Evolutionary conservation across 805 yeast genomes (phyloP).

Genomic region (Pachysolen tannophilus): DNA sequence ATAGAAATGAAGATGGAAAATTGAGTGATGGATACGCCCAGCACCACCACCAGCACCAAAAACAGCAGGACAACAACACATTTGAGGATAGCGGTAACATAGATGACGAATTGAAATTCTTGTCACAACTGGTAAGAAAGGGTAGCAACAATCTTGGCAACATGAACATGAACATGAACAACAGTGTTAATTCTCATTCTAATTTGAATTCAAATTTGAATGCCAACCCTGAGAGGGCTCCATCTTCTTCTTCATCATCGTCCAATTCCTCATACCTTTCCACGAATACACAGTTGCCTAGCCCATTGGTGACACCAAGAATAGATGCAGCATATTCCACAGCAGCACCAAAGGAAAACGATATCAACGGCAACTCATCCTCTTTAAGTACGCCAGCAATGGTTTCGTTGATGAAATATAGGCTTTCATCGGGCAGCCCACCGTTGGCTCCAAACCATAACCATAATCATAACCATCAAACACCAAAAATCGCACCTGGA

Average conservation of each 20-base stretch:
- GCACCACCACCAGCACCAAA: background rate
- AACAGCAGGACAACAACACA: background rate
- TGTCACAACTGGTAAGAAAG: too few species aligned
- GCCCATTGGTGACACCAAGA: slow-evolving; percentile 15
- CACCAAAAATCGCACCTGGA: background rate
- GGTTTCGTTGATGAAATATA: too few species aligned
- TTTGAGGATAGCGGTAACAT: background rate
- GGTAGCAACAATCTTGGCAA: too few species aligned
- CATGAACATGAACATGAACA: too few species aligned
- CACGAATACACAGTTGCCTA: slow-evolving; percentile 12
- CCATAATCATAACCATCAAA: background rate
- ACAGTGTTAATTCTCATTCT: too few species aligned
- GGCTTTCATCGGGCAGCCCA: background rate
- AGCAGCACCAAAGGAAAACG: background rate
- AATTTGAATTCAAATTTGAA: too few species aligned
- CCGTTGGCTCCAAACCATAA: background rate
- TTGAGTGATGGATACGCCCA: slow-evolving; percentile 2
- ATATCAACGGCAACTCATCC: too few species aligned
- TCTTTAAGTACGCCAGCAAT: too few species aligned
- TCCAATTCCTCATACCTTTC: background rate
- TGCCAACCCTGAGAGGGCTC: background rate
- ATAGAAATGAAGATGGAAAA: slow-evolving; percentile 7
- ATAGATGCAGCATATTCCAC: background rate
- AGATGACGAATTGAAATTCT: slow-evolving; percentile 2
- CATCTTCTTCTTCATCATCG: background rate